These are phyloP conservation scores for Hyphopichia pseudoburtonii DNA, from an alignment of 1,139 yeast species.

Conservation along the genomic window DNA sequence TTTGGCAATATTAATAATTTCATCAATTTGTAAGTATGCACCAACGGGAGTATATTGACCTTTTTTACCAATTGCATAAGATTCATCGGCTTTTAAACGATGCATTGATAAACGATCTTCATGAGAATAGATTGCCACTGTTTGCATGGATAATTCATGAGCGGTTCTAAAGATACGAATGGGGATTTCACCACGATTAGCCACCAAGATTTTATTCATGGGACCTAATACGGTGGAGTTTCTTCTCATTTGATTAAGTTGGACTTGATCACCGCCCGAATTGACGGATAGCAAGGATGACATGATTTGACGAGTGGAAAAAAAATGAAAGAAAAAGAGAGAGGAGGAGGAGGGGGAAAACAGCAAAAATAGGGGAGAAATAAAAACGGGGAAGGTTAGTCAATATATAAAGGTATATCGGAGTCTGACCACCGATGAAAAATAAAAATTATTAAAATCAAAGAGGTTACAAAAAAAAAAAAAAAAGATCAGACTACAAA, in stretches of 20 bases:
- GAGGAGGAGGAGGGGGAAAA: constrained; percentile 6
- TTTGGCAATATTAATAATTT: constrained; percentile 87
- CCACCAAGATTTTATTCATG: constrained; percentile 79
- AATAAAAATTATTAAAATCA: neutral
- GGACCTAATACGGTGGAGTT: constrained; percentile 62
- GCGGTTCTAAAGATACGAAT: constrained; percentile 93
- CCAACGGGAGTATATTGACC: constrained; percentile 95
- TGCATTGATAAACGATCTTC: constrained; percentile 96
- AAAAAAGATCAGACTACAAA: no score
- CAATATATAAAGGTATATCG: no score
- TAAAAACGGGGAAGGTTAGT: constrained; percentile 6
- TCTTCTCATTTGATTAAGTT: constrained; percentile 56
- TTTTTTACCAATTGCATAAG: constrained; percentile 85
- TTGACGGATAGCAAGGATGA: constrained; percentile 15
- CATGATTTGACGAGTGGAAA: constrained; percentile 8
- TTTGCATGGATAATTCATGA: constrained; percentile 95
- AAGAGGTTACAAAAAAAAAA: neutral
- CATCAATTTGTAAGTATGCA: constrained; percentile 94
- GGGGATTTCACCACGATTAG: constrained; percentile 95
- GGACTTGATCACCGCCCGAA: constrained; percentile 19
- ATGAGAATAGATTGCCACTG: constrained; percentile 96
- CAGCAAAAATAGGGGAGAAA: neutral
- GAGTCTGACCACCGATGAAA: no score
- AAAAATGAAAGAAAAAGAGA: constrained; percentile 4
- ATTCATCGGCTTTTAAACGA: constrained; percentile 88